phyloP scores from a whole-genome alignment of 2,329 filamentous ascomycete genomes.

The Beauveria scarabaeidicola region DNA sequence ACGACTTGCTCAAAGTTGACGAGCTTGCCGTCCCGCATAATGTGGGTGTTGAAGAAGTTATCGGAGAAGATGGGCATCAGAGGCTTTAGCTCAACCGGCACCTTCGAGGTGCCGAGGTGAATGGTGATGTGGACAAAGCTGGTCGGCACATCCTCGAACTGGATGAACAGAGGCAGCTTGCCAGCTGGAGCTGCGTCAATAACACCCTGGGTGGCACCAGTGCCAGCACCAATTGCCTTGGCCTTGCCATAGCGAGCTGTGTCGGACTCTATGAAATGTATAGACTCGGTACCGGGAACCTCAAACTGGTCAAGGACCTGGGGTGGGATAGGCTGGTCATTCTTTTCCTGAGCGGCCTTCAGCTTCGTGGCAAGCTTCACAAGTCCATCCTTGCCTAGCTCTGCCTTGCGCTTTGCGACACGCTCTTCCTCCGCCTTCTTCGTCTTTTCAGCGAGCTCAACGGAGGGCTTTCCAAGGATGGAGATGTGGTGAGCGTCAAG shows the following conservation, averaged over 20 bases:
- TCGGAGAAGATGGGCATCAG: constrained; percentile 76
- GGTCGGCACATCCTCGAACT: constrained; percentile 89
- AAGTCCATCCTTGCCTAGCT: constrained; percentile 75
- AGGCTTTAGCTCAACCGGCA: constrained; percentile 78
- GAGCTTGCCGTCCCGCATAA: constrained; percentile 64
- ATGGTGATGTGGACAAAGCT: constrained; percentile 85
- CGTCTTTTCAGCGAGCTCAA: constrained; percentile 67
- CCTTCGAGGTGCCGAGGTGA: constrained; percentile 66
- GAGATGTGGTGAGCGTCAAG: constrained; percentile 79
- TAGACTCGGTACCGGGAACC: constrained; percentile 79
- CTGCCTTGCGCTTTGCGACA: constrained; percentile 67
- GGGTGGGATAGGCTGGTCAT: constrained; percentile 77
- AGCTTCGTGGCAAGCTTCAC: constrained; percentile 66
- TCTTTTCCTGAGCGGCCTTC: constrained; percentile 76
- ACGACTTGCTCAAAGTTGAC: constrained; percentile 90
- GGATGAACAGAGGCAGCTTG: constrained; percentile 76
- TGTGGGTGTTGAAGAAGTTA: constrained; percentile 91
- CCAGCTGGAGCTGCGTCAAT: constrained; percentile 59
- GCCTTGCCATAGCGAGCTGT: constrained; percentile 79
- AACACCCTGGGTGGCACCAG: constrained; percentile 63
- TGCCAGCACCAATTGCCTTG: constrained; percentile 55
- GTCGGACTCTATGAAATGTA: constrained; percentile 85
- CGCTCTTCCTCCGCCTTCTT: constrained; percentile 75
- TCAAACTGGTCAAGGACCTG: constrained; percentile 73
- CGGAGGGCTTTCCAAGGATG: constrained; percentile 78